Conservation (phyloP, 2,329 filamentous ascomycete genomes). For the Cylindrodendrum hubeiense region DNA sequence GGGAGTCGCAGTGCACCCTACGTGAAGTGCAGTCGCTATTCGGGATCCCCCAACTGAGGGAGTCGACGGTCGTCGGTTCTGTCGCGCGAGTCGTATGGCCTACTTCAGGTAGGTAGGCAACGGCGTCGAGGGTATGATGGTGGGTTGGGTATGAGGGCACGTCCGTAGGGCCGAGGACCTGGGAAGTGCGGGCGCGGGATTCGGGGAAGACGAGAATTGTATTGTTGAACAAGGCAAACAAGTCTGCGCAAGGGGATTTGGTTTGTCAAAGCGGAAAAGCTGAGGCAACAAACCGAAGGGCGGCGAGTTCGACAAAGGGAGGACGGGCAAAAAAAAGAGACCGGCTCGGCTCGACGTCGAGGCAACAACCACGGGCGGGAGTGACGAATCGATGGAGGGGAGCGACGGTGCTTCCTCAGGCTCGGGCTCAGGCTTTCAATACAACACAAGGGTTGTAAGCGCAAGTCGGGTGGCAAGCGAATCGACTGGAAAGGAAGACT, state of each 20-base stretch:
- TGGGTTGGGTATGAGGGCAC: slow-evolving; percentile 6
- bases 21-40: slow-evolving; percentile 36
- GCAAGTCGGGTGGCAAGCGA: slow-evolving; percentile 28
- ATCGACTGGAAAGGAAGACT: slow-evolving; percentile 30
- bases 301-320: slow-evolving; percentile 32
- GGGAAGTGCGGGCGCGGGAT: slow-evolving; percentile 14
- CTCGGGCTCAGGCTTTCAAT: slow-evolving; percentile 19
- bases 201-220: slow-evolving; percentile 14
- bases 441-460: slow-evolving; percentile 34
- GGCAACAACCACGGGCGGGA: slow-evolving; percentile 28
- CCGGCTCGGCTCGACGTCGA: slow-evolving; percentile 34
- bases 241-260: slow-evolving; percentile 30
- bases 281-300: slow-evolving; percentile 28
- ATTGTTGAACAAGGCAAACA: slow-evolving; percentile 23
- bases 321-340: slow-evolving; percentile 24
- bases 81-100: slow-evolving; percentile 29
- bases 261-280: slow-evolving; percentile 29
- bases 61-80: slow-evolving; percentile 26
- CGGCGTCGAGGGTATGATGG: slow-evolving; percentile 22
- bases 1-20: slow-evolving; percentile 41
- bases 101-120: slow-evolving; percentile 10
- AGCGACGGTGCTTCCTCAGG: slow-evolving; percentile 21
- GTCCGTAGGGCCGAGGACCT: slow-evolving; percentile 37
- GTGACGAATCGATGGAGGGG: slow-evolving; percentile 35
- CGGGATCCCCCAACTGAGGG: slow-evolving; percentile 40